Evolutionary conservation across 345 rosid genomes (phyloP).

Genomic region (Heritiera fomes): DNA sequence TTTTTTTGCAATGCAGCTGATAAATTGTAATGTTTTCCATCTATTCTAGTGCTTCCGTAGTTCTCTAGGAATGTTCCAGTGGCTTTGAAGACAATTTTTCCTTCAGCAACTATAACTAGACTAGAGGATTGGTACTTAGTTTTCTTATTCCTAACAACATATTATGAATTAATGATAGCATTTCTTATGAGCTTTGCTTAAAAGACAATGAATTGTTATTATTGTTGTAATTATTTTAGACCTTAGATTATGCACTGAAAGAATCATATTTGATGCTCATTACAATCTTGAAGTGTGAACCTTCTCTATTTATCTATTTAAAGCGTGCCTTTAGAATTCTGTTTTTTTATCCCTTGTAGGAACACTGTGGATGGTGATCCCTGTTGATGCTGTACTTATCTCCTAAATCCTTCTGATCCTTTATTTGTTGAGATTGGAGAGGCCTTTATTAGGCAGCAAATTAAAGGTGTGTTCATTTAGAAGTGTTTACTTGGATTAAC

Average conservation of each 20-base stretch:
- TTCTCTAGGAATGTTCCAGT: slow-evolving; percentile 97
- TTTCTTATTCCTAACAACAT: slow-evolving; percentile 6
- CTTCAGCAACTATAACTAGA: slow-evolving; percentile 78
- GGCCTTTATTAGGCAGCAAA: slow-evolving; percentile 80
- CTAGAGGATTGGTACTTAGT: slow-evolving; percentile 82
- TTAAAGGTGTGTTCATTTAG: slow-evolving; percentile 49
- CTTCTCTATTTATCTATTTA: too few relatives aligned
- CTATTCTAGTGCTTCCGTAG: slow-evolving; percentile 79
- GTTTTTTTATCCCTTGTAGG: slow-evolving; percentile 42
- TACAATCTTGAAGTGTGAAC: not conserved
- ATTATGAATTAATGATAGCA: slow-evolving; percentile 7
- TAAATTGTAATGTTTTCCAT: slow-evolving; percentile 18
- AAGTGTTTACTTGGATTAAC: slow-evolving; percentile 3
- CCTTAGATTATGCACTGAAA: not conserved
- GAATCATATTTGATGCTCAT: not conserved
- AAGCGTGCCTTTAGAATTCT: too few relatives aligned
- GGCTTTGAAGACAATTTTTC: slow-evolving; percentile 70
- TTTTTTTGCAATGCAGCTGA: slow-evolving; percentile 5
- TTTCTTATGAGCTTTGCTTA: slow-evolving; percentile 10
- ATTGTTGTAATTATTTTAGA: slow-evolving; percentile 13
- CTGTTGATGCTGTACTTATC: slow-evolving; percentile 97
- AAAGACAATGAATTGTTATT: slow-evolving; percentile 10
- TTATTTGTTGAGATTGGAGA: slow-evolving; percentile 82
- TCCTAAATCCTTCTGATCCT: slow-evolving; percentile 85
- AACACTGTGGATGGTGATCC: slow-evolving; percentile 83